Evolutionary conservation across 495 filamentous ascomycete genomes (phyloP), one percentile per base, ranked within the genome.

Genomic region (Penicillium atrosanguineum): DNA sequence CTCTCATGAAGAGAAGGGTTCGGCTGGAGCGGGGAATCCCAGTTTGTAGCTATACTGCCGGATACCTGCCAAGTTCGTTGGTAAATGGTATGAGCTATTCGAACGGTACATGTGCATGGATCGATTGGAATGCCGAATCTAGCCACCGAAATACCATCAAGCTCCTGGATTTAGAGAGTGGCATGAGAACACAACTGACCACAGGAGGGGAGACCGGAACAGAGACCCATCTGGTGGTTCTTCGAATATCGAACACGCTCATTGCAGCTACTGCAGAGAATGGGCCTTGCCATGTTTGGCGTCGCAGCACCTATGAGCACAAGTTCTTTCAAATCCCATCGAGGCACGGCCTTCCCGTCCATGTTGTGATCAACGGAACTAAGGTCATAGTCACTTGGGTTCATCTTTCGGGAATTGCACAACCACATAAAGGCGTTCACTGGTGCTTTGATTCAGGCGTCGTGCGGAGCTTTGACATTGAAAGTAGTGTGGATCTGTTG

Each of bases 281-380:
- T 21, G 69, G 60, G 62, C 55, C 62, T 34, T 69, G 65, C 39
- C 57, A 70, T 48, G 55, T 60, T 23, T 72, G 69, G 69, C 41
- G 62, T 42, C 40, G 64, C 9, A 14, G 50, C 21, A 63, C 60
- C 11, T 44, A 57, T 42, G 56, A 63, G 20, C 46, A 55, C 28
- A 50, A 46, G 34, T 52, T 40, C 16, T 61, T 70, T 38, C 68
- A 64, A 29, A 19, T 70, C 9, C 59, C 68, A n/a, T n/a, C n/a
- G 2, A 60, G 59, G 2, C 6, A 12, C 34, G 34, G 7, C 34
- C n/a, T 37, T n/a, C 55, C 52, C 42, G 4, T 9, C 1, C 42
- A 53, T 34, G 61, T 60, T 36, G 34, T 57, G n/a, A 52, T 47
- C 7, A 44, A 49, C 25, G 61, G 57, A 23, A 21, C 28, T 16